Evolutionary conservation across 2,329 filamentous ascomycete species (phyloP), one percentile per base, ranked within the genome.

Genomic region (Phymatotrichopsis omnivora): DNA sequence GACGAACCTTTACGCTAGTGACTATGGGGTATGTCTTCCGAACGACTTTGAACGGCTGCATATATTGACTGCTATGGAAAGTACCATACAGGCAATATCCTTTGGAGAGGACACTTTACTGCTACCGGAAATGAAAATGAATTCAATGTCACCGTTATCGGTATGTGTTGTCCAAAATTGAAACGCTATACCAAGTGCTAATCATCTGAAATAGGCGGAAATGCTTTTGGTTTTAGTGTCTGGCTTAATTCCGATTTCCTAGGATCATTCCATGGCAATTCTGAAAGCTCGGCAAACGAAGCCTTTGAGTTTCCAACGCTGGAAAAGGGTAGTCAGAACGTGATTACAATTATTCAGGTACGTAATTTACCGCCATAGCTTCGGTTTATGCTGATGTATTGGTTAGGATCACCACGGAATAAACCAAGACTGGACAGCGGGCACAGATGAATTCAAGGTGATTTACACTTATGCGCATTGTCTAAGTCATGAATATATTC

Each of bases 401-500:
- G n/a, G n/a, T n/a, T n/a, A n/a, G n/a, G 83, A 87, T 61, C 79
- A 79, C 61, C 83, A 78, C 65, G 82, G 82, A 0, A 66, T 84
- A 0, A 73, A 85, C 48, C 75, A 81, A 54, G 76, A 81, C 61
- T 76, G 73, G 67, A 65, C 65, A 2, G 71, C 78, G 0, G 78
- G 77, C 1, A 56, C 60, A 2, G 76, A 80, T 20, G 60, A 64
- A 7, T 80, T 80, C 69, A 82, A 82, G 67, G 64, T n/a, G n/a
- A n/a, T n/a, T n/a, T n/a, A n/a, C n/a, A n/a, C n/a, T n/a, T n/a
- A n/a, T n/a, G n/a, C n/a, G n/a, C n/a, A n/a, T n/a, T 67, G 17
- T 7, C 28, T 16, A 5, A n/a, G 5, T 31, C 3, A 31, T 31
- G 12, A 5, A 3, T 16, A 12, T 31, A 12, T 31, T 12, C 28